Evolutionary conservation across 140 eudicot genomes (phyloP).

Genomic region (Senecio squalidus): DNA sequence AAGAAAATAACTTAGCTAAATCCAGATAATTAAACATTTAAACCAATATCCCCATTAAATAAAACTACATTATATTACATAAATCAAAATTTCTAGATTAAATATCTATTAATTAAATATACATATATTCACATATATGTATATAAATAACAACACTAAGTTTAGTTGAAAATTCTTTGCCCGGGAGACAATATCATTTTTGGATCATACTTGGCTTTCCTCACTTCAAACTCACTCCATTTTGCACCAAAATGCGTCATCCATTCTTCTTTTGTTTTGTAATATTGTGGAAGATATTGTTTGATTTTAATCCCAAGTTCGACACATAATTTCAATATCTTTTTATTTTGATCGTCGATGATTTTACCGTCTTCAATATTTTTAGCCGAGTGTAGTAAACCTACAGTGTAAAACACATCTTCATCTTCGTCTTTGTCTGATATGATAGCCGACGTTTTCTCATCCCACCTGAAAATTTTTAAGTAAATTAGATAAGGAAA

Average conservation of each 20-base stretch:
- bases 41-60: too few species aligned
- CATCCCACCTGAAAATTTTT: slow-evolving; percentile 66
- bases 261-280: slow-evolving; percentile 69
- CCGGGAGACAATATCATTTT: slow-evolving; percentile 78
- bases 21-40: too few species aligned
- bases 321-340: slow-evolving; percentile 49
- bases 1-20: too few species aligned
- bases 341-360: slow-evolving; percentile 54
- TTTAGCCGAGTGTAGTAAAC: slow-evolving; percentile 50
- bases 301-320: slow-evolving; percentile 43
- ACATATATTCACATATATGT: slow-evolving; percentile 9
- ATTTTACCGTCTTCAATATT: slow-evolving; percentile 19
- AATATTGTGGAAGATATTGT: slow-evolving; percentile 75
- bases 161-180: slow-evolving; percentile 46
- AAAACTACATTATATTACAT: too few species aligned
- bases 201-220: slow-evolving; percentile 67
- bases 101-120: slow-evolving; percentile 3
- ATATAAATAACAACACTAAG: background rate
- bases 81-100: background rate
- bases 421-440: slow-evolving; percentile 82
- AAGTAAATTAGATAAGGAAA: too few species aligned
- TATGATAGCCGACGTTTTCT: slow-evolving; percentile 61
- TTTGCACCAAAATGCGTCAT: slow-evolving; percentile 66
- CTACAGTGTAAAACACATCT: slow-evolving; percentile 62
- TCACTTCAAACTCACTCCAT: slow-evolving; percentile 55